A percentile compares a stretch with the other conserved stretches of the same genome.
Evolutionary conservation across 2,329 filamentous ascomycete genomes (phyloP).

Genomic region (Xylaria sp.): DNA sequence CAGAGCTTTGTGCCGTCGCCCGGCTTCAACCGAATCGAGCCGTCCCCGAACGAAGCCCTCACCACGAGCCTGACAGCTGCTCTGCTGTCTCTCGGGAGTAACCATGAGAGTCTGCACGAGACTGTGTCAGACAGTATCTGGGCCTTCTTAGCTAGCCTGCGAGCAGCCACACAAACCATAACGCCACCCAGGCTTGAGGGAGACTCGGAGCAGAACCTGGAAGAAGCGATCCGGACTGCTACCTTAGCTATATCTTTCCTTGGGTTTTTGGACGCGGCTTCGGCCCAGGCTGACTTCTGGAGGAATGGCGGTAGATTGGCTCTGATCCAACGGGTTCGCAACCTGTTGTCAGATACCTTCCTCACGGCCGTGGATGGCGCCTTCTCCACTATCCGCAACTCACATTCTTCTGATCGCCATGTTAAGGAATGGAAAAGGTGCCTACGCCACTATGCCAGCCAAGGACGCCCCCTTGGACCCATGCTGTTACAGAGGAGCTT

Average conservation of each 20-base stretch:
- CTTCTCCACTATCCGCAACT: slow-evolving; percentile 89
- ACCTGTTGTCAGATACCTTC: slow-evolving; percentile 84
- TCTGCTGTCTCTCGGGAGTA: slow-evolving; percentile 81
- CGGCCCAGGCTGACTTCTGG: slow-evolving; percentile 85
- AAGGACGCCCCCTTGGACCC: slow-evolving; percentile 84
- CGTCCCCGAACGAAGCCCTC: slow-evolving; percentile 88
- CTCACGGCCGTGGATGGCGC: slow-evolving; percentile 88
- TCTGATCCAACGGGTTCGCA: slow-evolving; percentile 76
- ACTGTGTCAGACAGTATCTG: slow-evolving; percentile 74
- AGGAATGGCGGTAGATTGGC: slow-evolving; percentile 76
- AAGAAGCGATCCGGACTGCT: slow-evolving; percentile 75
- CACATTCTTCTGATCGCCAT: slow-evolving; percentile 70
- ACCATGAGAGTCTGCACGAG: slow-evolving; percentile 75
- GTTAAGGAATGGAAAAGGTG: slow-evolving; percentile 90
- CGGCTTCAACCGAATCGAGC: slow-evolving; percentile 83
- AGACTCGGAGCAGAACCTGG: slow-evolving; percentile 68
- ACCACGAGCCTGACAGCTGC: slow-evolving; percentile 82
- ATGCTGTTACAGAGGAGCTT: slow-evolving; percentile 92
- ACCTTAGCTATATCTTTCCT: slow-evolving; percentile 86
- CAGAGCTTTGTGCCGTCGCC: slow-evolving; percentile 84
- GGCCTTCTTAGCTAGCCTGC: slow-evolving; percentile 78
- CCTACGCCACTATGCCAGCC: slow-evolving; percentile 81
- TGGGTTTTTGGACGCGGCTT: slow-evolving; percentile 87
- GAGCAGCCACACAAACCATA: slow-evolving; percentile 67
- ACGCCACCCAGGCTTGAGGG: slow-evolving; percentile 65